Evolutionary conservation across 2,329 filamentous ascomycete genomes (phyloP).

Genomic region (Colletotrichum phormii): DNA sequence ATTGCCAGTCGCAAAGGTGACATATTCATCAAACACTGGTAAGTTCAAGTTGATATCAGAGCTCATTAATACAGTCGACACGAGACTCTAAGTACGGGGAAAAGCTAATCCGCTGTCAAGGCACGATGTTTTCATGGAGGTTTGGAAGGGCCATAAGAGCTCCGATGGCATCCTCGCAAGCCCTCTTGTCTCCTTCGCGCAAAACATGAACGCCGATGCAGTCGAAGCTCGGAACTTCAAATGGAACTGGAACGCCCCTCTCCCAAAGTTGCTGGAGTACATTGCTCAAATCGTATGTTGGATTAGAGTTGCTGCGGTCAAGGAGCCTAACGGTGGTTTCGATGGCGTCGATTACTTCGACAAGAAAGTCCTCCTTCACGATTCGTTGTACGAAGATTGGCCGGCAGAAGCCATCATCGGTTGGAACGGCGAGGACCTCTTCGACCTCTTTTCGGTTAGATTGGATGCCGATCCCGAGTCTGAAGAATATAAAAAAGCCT

Average conservation of each 20-base stretch:
- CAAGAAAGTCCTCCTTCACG: constrained; percentile 16
- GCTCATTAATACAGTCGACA: neutral
- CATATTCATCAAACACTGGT: constrained; percentile 51
- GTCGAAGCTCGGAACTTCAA: constrained; percentile 38
- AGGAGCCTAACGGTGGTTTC: constrained; percentile 42
- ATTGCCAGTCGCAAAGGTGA: constrained; percentile 51
- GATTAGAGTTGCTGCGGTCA: constrained; percentile 42
- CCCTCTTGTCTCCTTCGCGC: constrained; percentile 44
- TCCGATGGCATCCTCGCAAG: constrained; percentile 41
- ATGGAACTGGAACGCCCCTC: constrained; percentile 48
- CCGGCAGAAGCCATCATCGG: constrained; percentile 10
- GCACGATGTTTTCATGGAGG: constrained; percentile 47
- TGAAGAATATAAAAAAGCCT: constrained; percentile 12
- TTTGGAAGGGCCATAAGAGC: constrained; percentile 46
- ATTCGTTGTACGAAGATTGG: constrained; percentile 5
- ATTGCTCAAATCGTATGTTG: constrained; percentile 53
- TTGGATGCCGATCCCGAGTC: constrained; percentile 15
- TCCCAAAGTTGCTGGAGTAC: constrained; percentile 49
- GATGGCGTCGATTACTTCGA: constrained; percentile 39
- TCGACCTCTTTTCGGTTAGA: neutral
- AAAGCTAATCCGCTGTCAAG: constrained; percentile 38
- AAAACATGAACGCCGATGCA: constrained; percentile 41
- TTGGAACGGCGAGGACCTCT: constrained; percentile 22
- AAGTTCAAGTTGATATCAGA: constrained; percentile 22
- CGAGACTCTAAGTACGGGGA: too few relatives aligned